These are phyloP conservation scores for Cytospora chrysosperma DNA, from an alignment of 2,329 filamentous ascomycete genomes.

Conservation along the genomic window DNA sequence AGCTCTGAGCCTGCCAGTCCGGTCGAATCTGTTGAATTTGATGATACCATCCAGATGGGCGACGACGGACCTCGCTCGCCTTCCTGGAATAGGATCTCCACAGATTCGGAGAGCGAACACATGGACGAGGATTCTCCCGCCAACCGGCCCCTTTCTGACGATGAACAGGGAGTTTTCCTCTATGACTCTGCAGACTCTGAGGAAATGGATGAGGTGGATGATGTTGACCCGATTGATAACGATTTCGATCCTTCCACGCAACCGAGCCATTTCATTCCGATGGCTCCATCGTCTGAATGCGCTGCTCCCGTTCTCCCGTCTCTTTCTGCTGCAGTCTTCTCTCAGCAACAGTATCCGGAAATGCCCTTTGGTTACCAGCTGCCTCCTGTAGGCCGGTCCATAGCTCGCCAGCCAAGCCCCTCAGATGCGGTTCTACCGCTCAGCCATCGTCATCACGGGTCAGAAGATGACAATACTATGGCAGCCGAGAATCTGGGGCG, in stretches of 20 bases:
- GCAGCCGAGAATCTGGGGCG: slow-evolving; percentile 23
- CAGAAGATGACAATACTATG: background rate
- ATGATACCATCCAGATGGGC: background rate
- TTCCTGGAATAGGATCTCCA: slow-evolving; percentile 16
- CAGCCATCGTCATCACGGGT: slow-evolving; percentile 1
- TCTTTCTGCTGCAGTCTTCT: background rate
- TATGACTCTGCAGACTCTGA: slow-evolving; percentile 11
- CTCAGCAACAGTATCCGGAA: background rate
- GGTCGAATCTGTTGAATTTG: slow-evolving; percentile 3
- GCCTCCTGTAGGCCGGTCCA: background rate
- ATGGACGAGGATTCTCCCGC: slow-evolving; percentile 5
- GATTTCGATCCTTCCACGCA: background rate
- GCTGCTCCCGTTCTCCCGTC: slow-evolving; percentile 1
- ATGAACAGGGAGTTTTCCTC: slow-evolving; percentile 12
- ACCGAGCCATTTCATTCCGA: background rate
- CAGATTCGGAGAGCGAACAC: slow-evolving; percentile 9
- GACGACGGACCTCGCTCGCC: slow-evolving; percentile 7
- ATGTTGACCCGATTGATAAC: background rate
- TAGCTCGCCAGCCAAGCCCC: slow-evolving; percentile 19
- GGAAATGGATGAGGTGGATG: slow-evolving; percentile 1
- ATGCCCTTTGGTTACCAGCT: background rate
- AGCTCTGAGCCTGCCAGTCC: slow-evolving; percentile 11
- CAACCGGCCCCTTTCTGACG: background rate
- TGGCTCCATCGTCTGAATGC: background rate
- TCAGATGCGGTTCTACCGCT: slow-evolving; percentile 25